These are phyloP conservation scores for Citrus cavaleriei DNA, from an alignment of 345 rosid species.

Conservation along the genomic window DNA sequence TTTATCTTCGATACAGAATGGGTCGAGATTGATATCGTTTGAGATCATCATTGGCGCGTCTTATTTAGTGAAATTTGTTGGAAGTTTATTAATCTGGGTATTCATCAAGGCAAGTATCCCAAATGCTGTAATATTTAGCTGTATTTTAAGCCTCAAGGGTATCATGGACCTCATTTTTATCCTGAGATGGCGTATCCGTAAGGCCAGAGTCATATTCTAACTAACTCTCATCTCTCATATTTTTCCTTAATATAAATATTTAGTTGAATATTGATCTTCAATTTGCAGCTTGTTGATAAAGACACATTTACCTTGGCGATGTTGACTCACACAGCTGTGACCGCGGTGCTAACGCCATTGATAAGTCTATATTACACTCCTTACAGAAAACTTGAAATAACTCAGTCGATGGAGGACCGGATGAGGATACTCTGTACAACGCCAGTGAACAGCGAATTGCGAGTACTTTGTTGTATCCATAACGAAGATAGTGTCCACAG, in stretches of 20 bases:
- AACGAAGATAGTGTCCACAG: slow-evolving; percentile 25
- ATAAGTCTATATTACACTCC: slow-evolving; percentile 19
- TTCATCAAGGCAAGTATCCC: background rate
- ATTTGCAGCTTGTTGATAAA: slow-evolving; percentile 19
- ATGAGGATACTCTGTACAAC: slow-evolving; percentile 9
- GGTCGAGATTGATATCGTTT: background rate
- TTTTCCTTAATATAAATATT: too few relatives aligned
- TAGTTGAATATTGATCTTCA: too few relatives aligned
- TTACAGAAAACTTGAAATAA: background rate
- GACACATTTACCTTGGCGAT: slow-evolving; percentile 15
- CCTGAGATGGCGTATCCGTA: background rate
- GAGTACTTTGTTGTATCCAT: slow-evolving; percentile 27
- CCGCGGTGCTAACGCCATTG: slow-evolving; percentile 13
- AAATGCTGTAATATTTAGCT: slow-evolving; percentile 18
- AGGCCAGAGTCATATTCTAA: background rate
- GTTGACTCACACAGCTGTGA: slow-evolving; percentile 15
- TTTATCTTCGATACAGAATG: background rate
- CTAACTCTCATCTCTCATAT: too few relatives aligned
- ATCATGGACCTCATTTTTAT: background rate
- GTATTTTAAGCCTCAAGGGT: slow-evolving; percentile 23
- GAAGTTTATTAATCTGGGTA: background rate
- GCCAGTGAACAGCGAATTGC: slow-evolving; percentile 7
- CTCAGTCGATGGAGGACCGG: background rate
- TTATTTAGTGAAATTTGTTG: slow-evolving; percentile 9
- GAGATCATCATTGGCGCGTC: background rate